Base-by-base conservation (phyloP, 441 rosid species). In the Aleurites moluccanus region DNA sequence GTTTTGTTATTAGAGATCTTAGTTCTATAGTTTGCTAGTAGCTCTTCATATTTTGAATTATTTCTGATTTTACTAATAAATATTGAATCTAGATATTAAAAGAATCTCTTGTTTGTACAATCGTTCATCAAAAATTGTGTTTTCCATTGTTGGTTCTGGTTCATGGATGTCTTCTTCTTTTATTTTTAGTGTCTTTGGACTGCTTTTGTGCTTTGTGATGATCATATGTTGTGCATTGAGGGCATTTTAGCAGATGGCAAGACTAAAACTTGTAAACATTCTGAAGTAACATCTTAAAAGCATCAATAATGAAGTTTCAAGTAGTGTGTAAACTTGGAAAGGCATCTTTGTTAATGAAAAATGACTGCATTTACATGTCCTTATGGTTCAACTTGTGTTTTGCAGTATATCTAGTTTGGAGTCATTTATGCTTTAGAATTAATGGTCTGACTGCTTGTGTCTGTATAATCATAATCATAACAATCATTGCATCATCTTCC, bases 71-170 rank as follows among this genome's bases (percentile, higher is more conserved):
- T 10, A 27, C 14, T 53, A 27, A 33, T 27, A 27, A n/a, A 49
- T 25, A 35, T 20, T 5, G 9, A 21, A 23, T 11, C 38, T 25
- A 21, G 21, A 70, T 70, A 6, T 57, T 10, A 16, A 71, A 38
- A 42, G 27, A 59, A 71, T 71, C 35, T 59, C 66, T 53, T 7
- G 42, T 59, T 23, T 70, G 35, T 40, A 40, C 16, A 45, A 57
- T 16, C 40, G 42, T 56, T 42, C 14, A 25, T 70, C 65, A 10
- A 25, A 45, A 11, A 1, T 7, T 47, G 49, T 38, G 38, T 49
- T 49, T n/a, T 67, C 21, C 50, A 3, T 10, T 11, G 64, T 70
- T 70, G 5, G 1, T 70, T 59, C 53, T 70, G 23, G 65, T 23
- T 35, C 25, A 15, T 70, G 14, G 45, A 56, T 55, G 33, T 25